Evolutionary conservation across 2,329 filamentous ascomycete species (phyloP).

Genomic region (Aspergillus floridensis): DNA sequence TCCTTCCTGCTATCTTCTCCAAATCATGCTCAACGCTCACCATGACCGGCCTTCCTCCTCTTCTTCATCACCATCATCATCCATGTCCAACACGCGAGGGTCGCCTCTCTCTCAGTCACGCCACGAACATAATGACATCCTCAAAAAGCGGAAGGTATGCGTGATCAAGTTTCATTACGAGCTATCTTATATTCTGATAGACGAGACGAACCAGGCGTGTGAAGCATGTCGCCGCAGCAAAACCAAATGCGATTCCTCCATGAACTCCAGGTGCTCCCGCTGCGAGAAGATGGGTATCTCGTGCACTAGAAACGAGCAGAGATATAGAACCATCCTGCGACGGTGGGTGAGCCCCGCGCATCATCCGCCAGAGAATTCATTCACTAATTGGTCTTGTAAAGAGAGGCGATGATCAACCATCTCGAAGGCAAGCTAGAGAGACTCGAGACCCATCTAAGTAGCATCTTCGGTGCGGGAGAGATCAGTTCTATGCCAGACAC

Average conservation of each 20-base stretch:
- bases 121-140: neutral
- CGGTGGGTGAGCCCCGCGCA: neutral
- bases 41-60: no score
- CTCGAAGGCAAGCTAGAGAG: constrained; percentile 18
- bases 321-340: neutral
- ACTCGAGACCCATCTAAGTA: constrained; percentile 15
- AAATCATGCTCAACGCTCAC: no score
- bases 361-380: neutral
- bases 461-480: constrained; percentile 8
- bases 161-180: no score
- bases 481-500: neutral
- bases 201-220: neutral
- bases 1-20: no score
- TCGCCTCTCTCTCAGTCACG: neutral
- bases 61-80: no score
- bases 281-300: constrained; percentile 4
- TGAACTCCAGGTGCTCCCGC: neutral
- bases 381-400: neutral
- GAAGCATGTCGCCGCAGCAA: constrained; percentile 6
- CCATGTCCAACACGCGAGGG: neutral
- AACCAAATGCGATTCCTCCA: neutral
- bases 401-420: constrained; percentile 18
- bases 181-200: no score
- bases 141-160: neutral
- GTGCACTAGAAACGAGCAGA: constrained; percentile 1